Evolutionary conservation across 2,329 filamentous ascomycete species (phyloP).

Genomic region (Botrytis squamosa): DNA sequence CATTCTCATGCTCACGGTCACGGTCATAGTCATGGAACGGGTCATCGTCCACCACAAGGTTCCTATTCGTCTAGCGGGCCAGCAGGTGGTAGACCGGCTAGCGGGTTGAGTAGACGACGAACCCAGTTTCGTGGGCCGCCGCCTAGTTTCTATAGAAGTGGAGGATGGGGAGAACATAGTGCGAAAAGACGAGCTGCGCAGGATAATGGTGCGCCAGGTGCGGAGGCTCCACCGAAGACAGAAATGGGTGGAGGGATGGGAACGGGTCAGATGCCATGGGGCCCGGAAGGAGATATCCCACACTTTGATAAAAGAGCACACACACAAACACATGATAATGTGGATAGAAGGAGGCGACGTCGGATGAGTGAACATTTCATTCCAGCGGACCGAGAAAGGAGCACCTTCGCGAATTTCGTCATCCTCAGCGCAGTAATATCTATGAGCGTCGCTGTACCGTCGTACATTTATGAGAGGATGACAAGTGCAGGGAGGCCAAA

Average conservation of each 20-base stretch:
- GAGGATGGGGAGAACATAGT: conserved; percentile 69
- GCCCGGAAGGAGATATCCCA: conserved; percentile 55
- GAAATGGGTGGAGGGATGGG: conserved; percentile 54
- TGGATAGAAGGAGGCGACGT: conserved; percentile 39
- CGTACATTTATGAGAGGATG: conserved; percentile 33
- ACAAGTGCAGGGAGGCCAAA: conserved; percentile 21
- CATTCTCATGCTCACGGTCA: too few relatives aligned
- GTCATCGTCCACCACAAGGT: conserved; percentile 41
- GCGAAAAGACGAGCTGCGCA: conserved; percentile 58
- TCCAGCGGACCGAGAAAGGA: conserved; percentile 25
- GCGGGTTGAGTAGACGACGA: conserved; percentile 74
- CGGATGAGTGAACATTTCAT: conserved; percentile 36
- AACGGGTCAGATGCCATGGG: conserved; percentile 52
- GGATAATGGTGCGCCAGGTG: conserved; percentile 28
- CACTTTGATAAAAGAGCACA: conserved; percentile 79
- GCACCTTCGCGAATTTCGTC: conserved; percentile 45
- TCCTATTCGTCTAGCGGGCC: conserved; percentile 59
- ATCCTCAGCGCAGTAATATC: conserved; percentile 40
- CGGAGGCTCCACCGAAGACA: conserved; percentile 29
- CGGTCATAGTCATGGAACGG: not conserved
- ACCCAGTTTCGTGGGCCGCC: conserved; percentile 81
- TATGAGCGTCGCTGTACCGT: conserved; percentile 41
- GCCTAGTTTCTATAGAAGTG: conserved; percentile 80
- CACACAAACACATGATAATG: conserved; percentile 63
- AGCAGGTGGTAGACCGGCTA: conserved; percentile 74